Base-by-base conservation (phyloP, 2,329 filamentous ascomycete genomes). In the Calonectria leucothoes region DNA sequence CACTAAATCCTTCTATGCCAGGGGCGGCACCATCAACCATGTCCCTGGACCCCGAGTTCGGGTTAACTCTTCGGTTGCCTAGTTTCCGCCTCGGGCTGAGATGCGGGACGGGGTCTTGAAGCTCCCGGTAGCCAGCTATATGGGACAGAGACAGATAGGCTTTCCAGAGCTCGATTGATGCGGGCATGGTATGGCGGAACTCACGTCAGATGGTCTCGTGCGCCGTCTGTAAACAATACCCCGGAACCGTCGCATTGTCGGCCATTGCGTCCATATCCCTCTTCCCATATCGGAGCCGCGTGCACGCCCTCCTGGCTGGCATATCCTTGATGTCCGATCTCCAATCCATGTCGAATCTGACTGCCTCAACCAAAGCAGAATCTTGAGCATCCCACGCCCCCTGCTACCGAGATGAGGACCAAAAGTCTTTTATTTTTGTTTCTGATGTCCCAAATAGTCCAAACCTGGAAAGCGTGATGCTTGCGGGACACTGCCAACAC, bases 261-360 rank as follows among this genome's bases (percentile, higher is more conserved):
- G 39, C 23, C 39, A 59, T 52, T 29, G 12, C 33, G 45, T 29
- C 25, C 17, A 15, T 25, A 55, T 51, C 29, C 33, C 25, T 61
- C 31, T 48, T n/a, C 33, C 66, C 48, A 35, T 27, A 27, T 37
- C 23, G 33, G 69, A 67, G 55, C 48, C 35, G 52, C 45, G 8
- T 68, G 48, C 55, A 57, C 55, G 20, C 59, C 37, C 59, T 42
- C 65, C 48, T 63, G 61, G 37, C 69, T 72, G 57, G 66, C 45
- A 66, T 65, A 75, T 71, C 65, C 57, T 64, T 63, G 57, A 67
- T 74, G 51, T 72, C n/a, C 63, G 63, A 78, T 77, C 75, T 77
- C 35, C 65, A 71, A 63, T 65, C 75, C 68, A 68, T 75, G 73
- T 70, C 73, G 59, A 75, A 75, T 76, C 75, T 78, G 70, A 70